Conservation (phyloP, 306 rosid genomes). For the Macrotyloma uniflorum region DNA sequence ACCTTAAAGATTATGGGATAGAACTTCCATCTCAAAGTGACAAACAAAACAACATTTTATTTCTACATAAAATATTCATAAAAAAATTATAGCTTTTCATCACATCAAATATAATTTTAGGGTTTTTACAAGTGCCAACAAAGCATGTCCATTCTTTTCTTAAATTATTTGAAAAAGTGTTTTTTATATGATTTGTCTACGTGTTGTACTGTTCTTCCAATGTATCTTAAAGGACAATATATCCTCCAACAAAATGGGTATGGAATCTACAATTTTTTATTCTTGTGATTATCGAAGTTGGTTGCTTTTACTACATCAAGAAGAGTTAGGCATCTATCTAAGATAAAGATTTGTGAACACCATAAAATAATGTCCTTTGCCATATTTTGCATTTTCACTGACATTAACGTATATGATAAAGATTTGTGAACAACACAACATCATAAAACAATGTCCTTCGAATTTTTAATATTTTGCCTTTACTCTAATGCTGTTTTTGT, state of each 20-base stretch:
- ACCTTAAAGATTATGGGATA: neutral
- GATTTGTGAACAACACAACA: neutral
- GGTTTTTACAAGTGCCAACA: neutral
- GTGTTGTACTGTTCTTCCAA: neutral
- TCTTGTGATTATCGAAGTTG: neutral
- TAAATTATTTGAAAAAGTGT: neutral
- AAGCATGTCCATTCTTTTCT: too few relatives aligned
- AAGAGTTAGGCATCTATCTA: conserved; percentile 24
- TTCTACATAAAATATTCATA: neutral
- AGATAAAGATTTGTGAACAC: neutral
- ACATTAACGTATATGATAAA: neutral
- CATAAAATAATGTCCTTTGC: neutral
- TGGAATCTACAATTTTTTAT: neutral
- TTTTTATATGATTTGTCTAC: neutral
- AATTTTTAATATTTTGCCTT: too few relatives aligned
- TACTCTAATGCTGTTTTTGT: too few relatives aligned
- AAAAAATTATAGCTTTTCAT: neutral
- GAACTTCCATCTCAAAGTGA: neutral
- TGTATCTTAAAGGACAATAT: neutral
- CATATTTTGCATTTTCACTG: neutral
- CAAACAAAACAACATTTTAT: neutral
- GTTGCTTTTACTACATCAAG: conserved; percentile 17
- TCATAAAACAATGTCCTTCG: neutral
- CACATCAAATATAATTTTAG: neutral
- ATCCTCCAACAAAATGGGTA: conserved; percentile 21